Evolutionary conservation across 257 asterid genomes (phyloP).

Genomic region (Capsicum pubescens): DNA sequence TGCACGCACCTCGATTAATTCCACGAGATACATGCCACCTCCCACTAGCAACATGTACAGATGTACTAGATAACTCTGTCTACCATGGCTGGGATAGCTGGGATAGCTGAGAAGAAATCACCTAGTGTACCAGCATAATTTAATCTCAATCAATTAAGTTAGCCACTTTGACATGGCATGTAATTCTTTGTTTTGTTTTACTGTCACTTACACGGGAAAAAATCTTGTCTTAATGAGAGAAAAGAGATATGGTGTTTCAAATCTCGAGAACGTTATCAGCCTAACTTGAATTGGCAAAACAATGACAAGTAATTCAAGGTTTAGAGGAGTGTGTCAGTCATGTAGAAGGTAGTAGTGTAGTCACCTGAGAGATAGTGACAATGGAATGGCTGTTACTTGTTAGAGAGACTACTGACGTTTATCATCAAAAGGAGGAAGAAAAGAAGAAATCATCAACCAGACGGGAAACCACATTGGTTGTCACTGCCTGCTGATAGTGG

Average conservation of each 20-base stretch:
- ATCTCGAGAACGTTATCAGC: neutral
- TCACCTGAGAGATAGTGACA: neutral
- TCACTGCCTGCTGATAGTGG: neutral
- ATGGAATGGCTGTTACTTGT: neutral
- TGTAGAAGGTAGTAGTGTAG: neutral
- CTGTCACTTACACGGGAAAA: neutral
- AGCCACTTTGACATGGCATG: conserved; percentile 21
- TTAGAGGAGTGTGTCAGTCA: neutral
- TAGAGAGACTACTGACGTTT: neutral
- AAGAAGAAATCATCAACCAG: too few species aligned
- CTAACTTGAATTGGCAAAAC: conserved; percentile 19
- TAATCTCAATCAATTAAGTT: neutral
- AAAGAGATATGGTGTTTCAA: neutral
- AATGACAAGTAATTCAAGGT: neutral
- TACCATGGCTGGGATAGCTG: too few species aligned
- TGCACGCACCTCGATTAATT: too few species aligned
- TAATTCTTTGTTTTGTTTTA: conserved; percentile 8
- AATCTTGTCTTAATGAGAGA: neutral
- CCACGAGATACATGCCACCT: too few species aligned
- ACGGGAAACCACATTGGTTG: neutral
- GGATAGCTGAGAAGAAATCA: too few species aligned
- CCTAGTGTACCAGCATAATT: neutral
- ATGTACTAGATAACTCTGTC: too few species aligned
- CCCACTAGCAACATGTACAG: too few species aligned
- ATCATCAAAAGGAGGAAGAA: neutral